Evolutionary conservation across 2,329 filamentous ascomycete genomes (phyloP).

Genomic region (Lecanicillium sp.): DNA sequence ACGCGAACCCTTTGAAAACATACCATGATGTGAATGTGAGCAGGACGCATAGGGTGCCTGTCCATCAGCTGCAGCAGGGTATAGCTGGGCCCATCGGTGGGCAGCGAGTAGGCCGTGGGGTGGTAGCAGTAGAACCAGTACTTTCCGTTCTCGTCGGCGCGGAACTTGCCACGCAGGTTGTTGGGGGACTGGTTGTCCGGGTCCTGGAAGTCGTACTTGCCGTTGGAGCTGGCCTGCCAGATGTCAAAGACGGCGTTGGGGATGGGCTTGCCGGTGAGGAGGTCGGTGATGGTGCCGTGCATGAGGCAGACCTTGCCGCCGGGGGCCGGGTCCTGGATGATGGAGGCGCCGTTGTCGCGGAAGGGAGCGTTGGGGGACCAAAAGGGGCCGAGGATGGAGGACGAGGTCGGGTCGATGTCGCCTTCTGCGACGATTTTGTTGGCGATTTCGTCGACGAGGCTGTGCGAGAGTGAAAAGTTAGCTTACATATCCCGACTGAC

Average conservation of each 20-base stretch:
- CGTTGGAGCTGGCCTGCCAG: constrained; percentile 71
- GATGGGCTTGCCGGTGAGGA: constrained; percentile 59
- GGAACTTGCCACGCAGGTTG: constrained; percentile 73
- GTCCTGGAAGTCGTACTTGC: constrained; percentile 71
- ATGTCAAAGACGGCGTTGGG: constrained; percentile 65
- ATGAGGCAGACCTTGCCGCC: constrained; percentile 56
- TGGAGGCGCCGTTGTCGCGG: constrained; percentile 56
- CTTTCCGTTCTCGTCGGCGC: constrained; percentile 59
- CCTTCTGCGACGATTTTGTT: constrained; percentile 56
- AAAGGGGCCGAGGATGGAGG: constrained; percentile 70
- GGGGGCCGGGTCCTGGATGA: constrained; percentile 55
- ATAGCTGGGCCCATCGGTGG: constrained; percentile 48
- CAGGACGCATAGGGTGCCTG: constrained; percentile 39
- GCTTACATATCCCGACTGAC: too few relatives aligned
- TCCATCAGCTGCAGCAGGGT: constrained; percentile 37
- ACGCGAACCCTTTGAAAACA: too few relatives aligned
- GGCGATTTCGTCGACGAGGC: constrained; percentile 57
- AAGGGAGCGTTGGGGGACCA: constrained; percentile 70
- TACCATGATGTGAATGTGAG: constrained; percentile 45
- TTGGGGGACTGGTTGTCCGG: constrained; percentile 62
- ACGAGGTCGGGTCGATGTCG: constrained; percentile 59
- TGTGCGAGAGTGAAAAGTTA: too few relatives aligned
- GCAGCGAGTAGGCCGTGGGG: constrained; percentile 63
- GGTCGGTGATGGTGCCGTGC: constrained; percentile 61
- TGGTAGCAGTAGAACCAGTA: constrained; percentile 70